Evolutionary conservation across 805 yeast species (phyloP), one percentile per base, ranked within the genome.

Genomic region (Monosporozyma yasuniensis): DNA sequence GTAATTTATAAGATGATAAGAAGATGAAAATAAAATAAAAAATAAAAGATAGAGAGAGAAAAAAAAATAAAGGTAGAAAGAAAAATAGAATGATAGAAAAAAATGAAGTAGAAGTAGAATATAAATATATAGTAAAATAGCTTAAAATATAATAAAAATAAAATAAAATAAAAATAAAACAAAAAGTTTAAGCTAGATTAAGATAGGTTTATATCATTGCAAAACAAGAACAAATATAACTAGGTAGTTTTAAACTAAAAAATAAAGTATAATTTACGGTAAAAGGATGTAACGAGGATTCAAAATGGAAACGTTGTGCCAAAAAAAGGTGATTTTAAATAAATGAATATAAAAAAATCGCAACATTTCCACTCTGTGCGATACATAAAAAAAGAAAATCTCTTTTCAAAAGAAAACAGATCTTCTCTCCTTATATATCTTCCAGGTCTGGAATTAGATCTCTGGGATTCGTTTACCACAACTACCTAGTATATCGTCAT

Each of bases 401-500:
- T 49, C 42, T 25, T 25, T 25, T 5, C 27, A 5, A 25, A 25
- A 25, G 8, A 25, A 25, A 5, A 25, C 8, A 25, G n/a, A n/a
- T 27, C 27, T 14, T 11, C 23, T 18, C 27, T 12, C 18, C 14
- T 19, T 7, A 47, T 28, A 37, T 35, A 42, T 38, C 47, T 39
- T 30, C 48, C 51, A 47, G 49, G 59, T 42, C 30, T 44, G 42
- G 50, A 50, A 47, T 46, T 39, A 61, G 45, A 53, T 77, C 50
- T 77, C 46, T 64, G 81, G 80, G 80, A 65, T 63, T 76, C 78
- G 81, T 78, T 78, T 78, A 77, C 79, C 79, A 70, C 66, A 58
- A 60, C 63, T 66, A 67, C 61, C 73, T 65, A 44, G 52, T n/a
- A 34, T 23, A 46, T 51, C 54, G 72, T 61, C 77, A 69, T 65